Conservation (phyloP, 495 filamentous ascomycete species). For the Ascodesmis nigricans region DNA sequence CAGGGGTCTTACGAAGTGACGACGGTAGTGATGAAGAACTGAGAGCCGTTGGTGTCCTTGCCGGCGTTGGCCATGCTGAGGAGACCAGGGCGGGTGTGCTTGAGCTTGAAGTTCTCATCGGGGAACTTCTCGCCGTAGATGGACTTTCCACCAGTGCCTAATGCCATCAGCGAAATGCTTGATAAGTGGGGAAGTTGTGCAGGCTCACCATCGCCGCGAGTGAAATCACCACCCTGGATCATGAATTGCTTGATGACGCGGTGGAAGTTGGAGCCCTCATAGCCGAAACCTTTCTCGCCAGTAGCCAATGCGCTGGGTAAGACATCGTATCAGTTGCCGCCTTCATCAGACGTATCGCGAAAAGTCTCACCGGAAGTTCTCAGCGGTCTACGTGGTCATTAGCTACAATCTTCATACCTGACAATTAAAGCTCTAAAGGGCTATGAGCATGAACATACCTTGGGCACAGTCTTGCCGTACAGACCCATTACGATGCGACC, state of each 20-base stretch:
- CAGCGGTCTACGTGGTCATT: conserved; percentile 40
- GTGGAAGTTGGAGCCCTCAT: conserved; percentile 90
- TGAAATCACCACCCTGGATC: conserved; percentile 99
- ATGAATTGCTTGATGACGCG: conserved; percentile 97
- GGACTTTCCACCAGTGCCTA: conserved; percentile 6
- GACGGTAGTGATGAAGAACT: conserved; percentile 92
- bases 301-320: conserved; percentile 61
- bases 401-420: background rate
- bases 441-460: conserved; percentile 27
- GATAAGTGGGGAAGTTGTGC: too few species aligned
- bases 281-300: conserved; percentile 91
- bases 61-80: conserved; percentile 93
- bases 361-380: conserved; percentile 78
- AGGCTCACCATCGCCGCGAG: conserved; percentile 82
- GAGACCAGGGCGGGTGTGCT: conserved; percentile 39
- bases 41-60: conserved; percentile 93
- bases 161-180: background rate
- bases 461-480: conserved; percentile 95
- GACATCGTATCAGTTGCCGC: background rate
- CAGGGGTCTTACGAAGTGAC: conserved; percentile 49
- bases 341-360: conserved; percentile 1
- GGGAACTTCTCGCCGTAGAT: conserved; percentile 87
- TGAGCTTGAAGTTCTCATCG: conserved; percentile 99
- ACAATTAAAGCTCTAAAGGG: too few species aligned
- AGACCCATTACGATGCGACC: conserved; percentile 82